Percentiles rank a stretch among this genome's conserved stretches.
Conservation (phyloP, 2,329 filamentous ascomycete genomes). For the Waltergamsia citrina region DNA sequence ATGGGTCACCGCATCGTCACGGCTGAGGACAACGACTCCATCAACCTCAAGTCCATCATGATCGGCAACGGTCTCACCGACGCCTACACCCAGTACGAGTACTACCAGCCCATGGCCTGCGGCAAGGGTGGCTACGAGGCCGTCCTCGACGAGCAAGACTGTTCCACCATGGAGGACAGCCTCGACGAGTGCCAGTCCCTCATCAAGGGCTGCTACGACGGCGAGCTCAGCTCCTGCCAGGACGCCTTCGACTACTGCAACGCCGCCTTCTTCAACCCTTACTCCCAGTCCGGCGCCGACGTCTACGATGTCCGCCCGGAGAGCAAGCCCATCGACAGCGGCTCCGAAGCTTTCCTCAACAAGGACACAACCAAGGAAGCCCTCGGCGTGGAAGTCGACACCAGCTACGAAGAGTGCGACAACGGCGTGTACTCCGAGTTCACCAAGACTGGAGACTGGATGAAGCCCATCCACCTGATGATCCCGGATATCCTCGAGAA, state of each 20-base stretch:
- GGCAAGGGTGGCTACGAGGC: slow-evolving; percentile 89
- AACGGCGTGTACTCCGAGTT: slow-evolving; percentile 98
- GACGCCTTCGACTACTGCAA: slow-evolving; percentile 98
- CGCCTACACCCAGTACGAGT: slow-evolving; percentile 81
- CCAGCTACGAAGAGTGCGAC: slow-evolving; percentile 94
- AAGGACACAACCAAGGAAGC: slow-evolving; percentile 72
- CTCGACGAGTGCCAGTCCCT: slow-evolving; percentile 81
- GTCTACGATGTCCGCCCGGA: slow-evolving; percentile 77
- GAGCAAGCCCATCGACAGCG: slow-evolving; percentile 71
- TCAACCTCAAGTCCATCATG: slow-evolving; percentile 90
- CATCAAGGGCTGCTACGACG: slow-evolving; percentile 87
- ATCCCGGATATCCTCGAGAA: slow-evolving; percentile 79
- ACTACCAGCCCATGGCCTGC: slow-evolving; percentile 97
- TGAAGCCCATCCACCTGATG: slow-evolving; percentile 91
- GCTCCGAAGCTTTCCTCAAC: slow-evolving; percentile 82
- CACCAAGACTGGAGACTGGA: slow-evolving; percentile 96
- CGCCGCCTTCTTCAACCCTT: slow-evolving; percentile 88
- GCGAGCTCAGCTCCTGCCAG: slow-evolving; percentile 81
- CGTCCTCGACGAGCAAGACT: slow-evolving; percentile 68
- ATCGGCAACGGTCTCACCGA: slow-evolving; percentile 97
- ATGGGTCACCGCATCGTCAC: slow-evolving; percentile 71
- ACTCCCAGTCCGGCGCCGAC: slow-evolving; percentile 88
- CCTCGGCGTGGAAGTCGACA: slow-evolving; percentile 78
- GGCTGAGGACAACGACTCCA: slow-evolving; percentile 90
- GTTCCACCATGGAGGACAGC: slow-evolving; percentile 84